Evolutionary conservation across 106 monocot species (phyloP).

Genomic region (Dioscorea dumetorum): DNA sequence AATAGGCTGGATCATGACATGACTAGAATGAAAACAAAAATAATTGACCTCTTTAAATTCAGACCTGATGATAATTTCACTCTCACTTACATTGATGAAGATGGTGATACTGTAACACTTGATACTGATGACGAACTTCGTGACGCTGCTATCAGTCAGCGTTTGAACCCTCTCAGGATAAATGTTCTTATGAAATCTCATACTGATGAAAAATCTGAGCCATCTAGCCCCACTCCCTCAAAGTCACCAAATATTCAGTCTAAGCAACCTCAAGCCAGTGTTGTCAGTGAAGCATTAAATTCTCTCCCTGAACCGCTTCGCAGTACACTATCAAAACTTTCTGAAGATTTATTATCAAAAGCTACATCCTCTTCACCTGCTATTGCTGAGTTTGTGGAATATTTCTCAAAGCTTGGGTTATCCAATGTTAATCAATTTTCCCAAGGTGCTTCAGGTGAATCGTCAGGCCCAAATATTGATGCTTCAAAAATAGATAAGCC

Average conservation of each 20-base stretch:
- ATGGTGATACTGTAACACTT: constrained; percentile 75
- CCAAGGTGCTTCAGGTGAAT: background rate
- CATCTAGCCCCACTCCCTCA: background rate
- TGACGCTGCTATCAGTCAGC: constrained; percentile 76
- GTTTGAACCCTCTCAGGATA: constrained; percentile 74
- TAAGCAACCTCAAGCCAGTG: constrained; percentile 9
- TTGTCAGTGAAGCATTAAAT: constrained; percentile 45
- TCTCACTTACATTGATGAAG: constrained; percentile 83
- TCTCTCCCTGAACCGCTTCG: constrained; percentile 36
- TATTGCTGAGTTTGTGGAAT: constrained; percentile 33
- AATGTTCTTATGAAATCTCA: constrained; percentile 39
- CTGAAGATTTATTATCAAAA: constrained; percentile 40
- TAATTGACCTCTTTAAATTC: constrained; percentile 55
- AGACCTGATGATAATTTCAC: constrained; percentile 34
- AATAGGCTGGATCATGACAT: constrained; percentile 42
- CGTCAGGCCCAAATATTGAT: background rate
- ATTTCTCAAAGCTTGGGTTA: constrained; percentile 27
- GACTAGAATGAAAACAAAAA: constrained; percentile 42
- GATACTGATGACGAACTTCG: constrained; percentile 66
- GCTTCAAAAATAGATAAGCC: background rate
- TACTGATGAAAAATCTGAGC: constrained; percentile 2
- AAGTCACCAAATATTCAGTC: background rate
- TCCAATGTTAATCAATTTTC: constrained; percentile 12
- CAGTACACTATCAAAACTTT: constrained; percentile 28
- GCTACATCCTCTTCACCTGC: constrained; percentile 30